Base-by-base conservation (phyloP, 2,329 filamentous ascomycete genomes). In the Xylariomycetidae sp. region DNA sequence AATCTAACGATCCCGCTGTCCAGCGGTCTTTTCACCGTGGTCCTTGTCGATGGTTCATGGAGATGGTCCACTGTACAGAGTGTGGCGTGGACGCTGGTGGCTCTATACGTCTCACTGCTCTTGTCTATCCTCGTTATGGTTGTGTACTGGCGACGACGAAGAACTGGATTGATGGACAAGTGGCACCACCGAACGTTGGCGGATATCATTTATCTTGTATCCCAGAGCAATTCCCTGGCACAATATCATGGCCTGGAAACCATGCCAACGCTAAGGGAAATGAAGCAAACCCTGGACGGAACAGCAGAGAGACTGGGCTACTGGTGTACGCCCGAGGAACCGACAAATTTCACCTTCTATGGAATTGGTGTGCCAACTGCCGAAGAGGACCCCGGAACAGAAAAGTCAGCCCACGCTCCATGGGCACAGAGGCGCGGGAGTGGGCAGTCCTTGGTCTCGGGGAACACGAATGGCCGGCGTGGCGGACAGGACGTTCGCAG, bases 131-230 rank as follows among this genome's bases (percentile, higher is more conserved):
- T 76, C 9, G 58, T 77, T 2, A 56, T 89, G 8, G 63, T 82
- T 42, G 43, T 77, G n/a, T 82, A 77, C 42, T 86, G 89, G 63
- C 64, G 72, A 34, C 61, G 69, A 15, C 69, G 74, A 18, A 72
- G 70, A 48, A 94, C 88, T 0, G 88, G 88, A 1, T 66, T 95
- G 41, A 74, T 83, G 51, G 36, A 42, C 6, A 25, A 34, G 6
- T 96, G 89, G 89, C 88, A 95, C 53, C 75, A 88, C 3, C 72
- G 82, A 28, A 90, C 82, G 16, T 66, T 96, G 6, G 89, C 85
- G 3, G 88, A 96, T 54, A 65, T 94, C 23, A 72, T 92, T 27
- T 77, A 82, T 2, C 69, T 96, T 9, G 70, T 94, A 16, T 82
- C 87, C 44, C 77, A 84, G 39, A 89, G 86, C 44, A 95, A 94